Evolutionary conservation across 148 eudicot species (phyloP).

Genomic region (Oxyria digyna): DNA sequence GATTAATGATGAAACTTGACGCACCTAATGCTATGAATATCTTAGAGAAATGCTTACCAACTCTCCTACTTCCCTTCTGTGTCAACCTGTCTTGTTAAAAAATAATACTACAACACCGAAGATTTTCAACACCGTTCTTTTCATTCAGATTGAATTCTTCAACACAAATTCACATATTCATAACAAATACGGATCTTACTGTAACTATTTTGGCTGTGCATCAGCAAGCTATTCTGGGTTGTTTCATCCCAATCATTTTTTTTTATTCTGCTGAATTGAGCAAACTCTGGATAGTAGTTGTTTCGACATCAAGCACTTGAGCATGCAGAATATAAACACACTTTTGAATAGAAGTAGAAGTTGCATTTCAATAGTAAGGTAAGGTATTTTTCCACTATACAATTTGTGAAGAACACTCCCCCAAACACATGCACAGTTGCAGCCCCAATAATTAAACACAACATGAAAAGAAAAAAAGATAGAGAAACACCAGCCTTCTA

Average conservation of each 20-base stretch:
- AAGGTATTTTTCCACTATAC: constrained; percentile 3
- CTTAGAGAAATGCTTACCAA: background rate
- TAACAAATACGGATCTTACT: too few species aligned
- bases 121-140: background rate
- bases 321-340: background rate
- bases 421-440: too few species aligned
- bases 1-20: too few species aligned
- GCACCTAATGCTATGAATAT: too few species aligned
- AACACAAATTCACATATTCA: too few species aligned
- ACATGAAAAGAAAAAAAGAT: background rate
- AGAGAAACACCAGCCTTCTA: too few species aligned
- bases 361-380: constrained; percentile 1
- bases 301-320: too few species aligned
- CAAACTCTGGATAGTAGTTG: too few species aligned
- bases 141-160: background rate
- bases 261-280: too few species aligned
- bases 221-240: too few species aligned
- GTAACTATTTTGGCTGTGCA: too few species aligned
- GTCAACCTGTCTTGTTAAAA: background rate
- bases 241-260: too few species aligned
- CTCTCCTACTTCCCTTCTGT: background rate
- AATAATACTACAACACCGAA: background rate
- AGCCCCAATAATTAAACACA: background rate
- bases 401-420: background rate
- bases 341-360: background rate